Evolutionary conservation across 2,329 filamentous ascomycete genomes (phyloP), one percentile per base, ranked within the genome.

Genomic region (Knoxdaviesia capensis): DNA sequence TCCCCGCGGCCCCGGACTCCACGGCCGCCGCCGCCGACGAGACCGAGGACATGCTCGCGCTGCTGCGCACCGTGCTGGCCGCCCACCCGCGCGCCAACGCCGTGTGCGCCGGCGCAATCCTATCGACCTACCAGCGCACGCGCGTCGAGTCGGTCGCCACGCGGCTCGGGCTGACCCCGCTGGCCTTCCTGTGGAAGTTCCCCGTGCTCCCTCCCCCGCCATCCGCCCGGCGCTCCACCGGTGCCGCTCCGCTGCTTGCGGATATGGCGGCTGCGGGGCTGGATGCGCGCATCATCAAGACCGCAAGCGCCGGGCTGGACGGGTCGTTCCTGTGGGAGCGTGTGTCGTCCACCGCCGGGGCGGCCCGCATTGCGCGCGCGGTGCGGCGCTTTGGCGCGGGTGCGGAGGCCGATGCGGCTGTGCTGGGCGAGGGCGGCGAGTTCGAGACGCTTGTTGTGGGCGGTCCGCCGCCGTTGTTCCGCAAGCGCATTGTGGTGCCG

Each of bases 101-200:
- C 32, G 64, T 98, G 40, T 87, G 79, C 50, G 85, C 87, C 0
- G 90, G 90, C 42, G 90, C 90, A 20, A 94, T 98, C 46, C 62
- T 96, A 34, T 93, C 85, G 7, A 93, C 86, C 3, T 98, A 98
- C 59, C 90, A 98, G 61, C 79, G 90, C 44, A 96, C 88, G 1
- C 71, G 90, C n/a, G 80, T 98, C 40, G 90, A 98, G 61, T 88
- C 83, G 44, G 78, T 96, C 7, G 87, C 87, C 7, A 55, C 77
- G n/a, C 71, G 90, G 10, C 66, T 96, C n/a, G 81, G 80, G 3
- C 69, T 98, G 8, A 70, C 71, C 1, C 84, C 90, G 9, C 65
- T 98, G 31, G 80, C 86, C 6, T 96, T 80, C 60, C 64, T 98
- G 40, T 98, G 90, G 90, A 83, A 93, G 62, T 94, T 82, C 59